Evolutionary conservation across 768 basidiomycete species (phyloP).

Genomic region (Auricularia cornea): DNA sequence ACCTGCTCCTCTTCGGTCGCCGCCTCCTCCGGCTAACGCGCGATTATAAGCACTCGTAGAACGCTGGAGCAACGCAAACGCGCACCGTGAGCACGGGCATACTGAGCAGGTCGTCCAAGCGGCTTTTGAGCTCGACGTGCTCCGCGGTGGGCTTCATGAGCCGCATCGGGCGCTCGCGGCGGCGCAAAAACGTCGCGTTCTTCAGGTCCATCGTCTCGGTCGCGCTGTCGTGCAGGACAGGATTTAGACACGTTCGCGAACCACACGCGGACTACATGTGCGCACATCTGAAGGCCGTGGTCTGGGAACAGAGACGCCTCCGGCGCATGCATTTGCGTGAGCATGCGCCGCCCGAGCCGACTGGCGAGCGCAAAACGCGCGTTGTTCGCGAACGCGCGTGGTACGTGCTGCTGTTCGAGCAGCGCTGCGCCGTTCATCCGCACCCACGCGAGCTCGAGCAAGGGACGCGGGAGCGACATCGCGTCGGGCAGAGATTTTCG

Average conservation of each 20-base stretch:
- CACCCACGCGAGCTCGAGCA: neutral
- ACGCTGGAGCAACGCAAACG: neutral
- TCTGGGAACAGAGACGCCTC: too few species aligned
- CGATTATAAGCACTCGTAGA: neutral
- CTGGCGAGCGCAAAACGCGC: neutral
- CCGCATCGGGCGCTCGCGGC: neutral
- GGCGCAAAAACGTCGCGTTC: neutral
- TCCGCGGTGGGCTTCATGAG: neutral
- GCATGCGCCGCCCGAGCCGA: neutral
- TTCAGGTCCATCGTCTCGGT: neutral
- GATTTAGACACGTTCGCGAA: neutral
- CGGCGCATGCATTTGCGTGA: too few species aligned
- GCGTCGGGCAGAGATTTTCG: neutral
- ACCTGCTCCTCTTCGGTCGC: neutral
- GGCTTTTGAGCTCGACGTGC: neutral
- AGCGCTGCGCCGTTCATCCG: neutral
- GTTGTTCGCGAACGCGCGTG: neutral
- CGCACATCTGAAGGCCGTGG: neutral
- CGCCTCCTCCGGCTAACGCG: neutral
- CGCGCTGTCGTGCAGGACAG: neutral
- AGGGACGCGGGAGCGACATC: neutral
- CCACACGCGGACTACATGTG: neutral
- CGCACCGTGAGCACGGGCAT: neutral
- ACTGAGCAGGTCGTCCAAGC: neutral
- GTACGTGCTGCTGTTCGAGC: neutral